Percentiles rank a stretch among this genome's conserved stretches.
phyloP scores from a whole-genome alignment of 2,329 filamentous ascomycete genomes.

The Aspergillus bombycis region DNA sequence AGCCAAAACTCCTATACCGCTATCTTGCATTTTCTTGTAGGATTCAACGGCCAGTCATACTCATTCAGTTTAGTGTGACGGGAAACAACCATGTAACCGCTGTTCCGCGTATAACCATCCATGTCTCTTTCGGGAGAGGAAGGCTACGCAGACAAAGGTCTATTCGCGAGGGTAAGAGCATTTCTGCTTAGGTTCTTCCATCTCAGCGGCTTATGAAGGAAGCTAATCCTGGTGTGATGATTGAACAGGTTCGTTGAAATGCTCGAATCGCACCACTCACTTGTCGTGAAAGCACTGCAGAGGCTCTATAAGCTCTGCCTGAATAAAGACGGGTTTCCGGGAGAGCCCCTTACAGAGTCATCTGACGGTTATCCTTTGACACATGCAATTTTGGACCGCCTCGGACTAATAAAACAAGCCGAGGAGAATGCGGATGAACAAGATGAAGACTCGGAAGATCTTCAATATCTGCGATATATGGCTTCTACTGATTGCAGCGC shows the following conservation, averaged over 20 bases:
- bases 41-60: conserved; percentile 16
- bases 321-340: conserved; percentile 47
- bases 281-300: conserved; percentile 47
- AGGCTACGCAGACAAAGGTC: conserved; percentile 48
- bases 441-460: conserved; percentile 39
- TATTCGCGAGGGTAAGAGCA: conserved; percentile 46
- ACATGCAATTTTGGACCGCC: conserved; percentile 46
- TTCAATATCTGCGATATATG: conserved; percentile 40
- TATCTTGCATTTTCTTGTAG: conserved; percentile 6
- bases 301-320: conserved; percentile 46
- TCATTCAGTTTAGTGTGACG: conserved; percentile 43
- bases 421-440: conserved; percentile 43
- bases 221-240: conserved; percentile 8
- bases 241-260: conserved; percentile 46
- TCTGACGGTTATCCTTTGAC: conserved; percentile 46
- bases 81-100: conserved; percentile 49
- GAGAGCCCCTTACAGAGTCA: conserved; percentile 43
- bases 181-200: background rate
- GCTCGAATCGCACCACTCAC: conserved; percentile 47
- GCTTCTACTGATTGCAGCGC: conserved; percentile 41
- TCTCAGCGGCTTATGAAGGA: background rate
- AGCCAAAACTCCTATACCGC: conserved; percentile 3
- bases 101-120: conserved; percentile 49
- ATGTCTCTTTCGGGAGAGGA: conserved; percentile 48
- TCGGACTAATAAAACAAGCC: conserved; percentile 48